Evolutionary conservation across 805 yeast species (phyloP).

Genomic region (Wickerhamiella alocasiicola): DNA sequence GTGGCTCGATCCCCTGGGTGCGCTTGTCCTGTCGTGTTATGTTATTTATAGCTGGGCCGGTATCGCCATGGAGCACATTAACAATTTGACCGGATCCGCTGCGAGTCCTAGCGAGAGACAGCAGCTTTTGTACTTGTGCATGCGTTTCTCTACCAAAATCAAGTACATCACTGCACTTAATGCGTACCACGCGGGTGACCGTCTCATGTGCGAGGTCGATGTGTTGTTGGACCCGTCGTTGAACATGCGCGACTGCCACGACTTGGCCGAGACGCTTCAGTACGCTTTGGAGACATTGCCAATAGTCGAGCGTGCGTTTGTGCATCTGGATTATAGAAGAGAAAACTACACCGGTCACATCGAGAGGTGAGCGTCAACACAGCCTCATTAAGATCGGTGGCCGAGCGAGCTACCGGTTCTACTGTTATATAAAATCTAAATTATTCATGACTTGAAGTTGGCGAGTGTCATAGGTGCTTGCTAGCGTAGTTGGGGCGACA

Average conservation of each 20-base stretch:
- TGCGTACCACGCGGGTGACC: slow-evolving; percentile 70
- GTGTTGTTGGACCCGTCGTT: slow-evolving; percentile 42
- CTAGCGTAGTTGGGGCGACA: too few species aligned
- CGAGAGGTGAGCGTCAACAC: slow-evolving; percentile 7
- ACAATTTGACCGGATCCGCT: slow-evolving; percentile 61
- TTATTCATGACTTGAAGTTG: too few species aligned
- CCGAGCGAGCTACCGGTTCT: too few species aligned
- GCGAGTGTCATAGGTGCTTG: too few species aligned
- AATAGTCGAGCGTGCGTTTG: slow-evolving; percentile 68
- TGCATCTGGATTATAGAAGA: slow-evolving; percentile 48
- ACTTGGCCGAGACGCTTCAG: slow-evolving; percentile 69
- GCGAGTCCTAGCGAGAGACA: slow-evolving; percentile 52
- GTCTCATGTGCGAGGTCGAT: slow-evolving; percentile 65
- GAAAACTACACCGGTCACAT: slow-evolving; percentile 31
- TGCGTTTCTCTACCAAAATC: slow-evolving; percentile 57
- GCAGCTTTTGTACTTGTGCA: slow-evolving; percentile 52
- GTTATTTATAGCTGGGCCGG: slow-evolving; percentile 51
- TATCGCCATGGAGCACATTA: slow-evolving; percentile 59
- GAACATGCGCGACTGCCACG: slow-evolving; percentile 57
- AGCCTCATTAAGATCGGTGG: too few species aligned
- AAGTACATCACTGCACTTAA: slow-evolving; percentile 50
- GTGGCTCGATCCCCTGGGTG: slow-evolving; percentile 73
- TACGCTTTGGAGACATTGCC: slow-evolving; percentile 70
- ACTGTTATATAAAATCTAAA: too few species aligned
- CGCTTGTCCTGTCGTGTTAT: slow-evolving; percentile 47